Percentiles rank a stretch among this genome's conserved stretches.
phyloP scores from a whole-genome alignment of 2,329 filamentous ascomycete species.

The Colletotrichum plurivorum region DNA sequence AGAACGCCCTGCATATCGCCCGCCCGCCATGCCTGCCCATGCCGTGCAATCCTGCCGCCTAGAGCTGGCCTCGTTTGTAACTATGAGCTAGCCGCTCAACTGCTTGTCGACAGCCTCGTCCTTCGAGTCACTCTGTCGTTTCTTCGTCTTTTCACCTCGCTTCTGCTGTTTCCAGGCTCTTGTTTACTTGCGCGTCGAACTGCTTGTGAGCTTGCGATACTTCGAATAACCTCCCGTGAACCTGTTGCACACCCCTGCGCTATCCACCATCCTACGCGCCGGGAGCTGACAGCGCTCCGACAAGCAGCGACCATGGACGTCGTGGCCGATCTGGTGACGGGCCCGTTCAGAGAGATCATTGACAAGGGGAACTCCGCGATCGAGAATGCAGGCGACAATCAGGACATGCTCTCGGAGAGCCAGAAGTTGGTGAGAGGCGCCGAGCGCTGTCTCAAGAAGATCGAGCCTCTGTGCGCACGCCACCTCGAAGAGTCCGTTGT shows the following conservation, averaged over 20 bases:
- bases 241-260: background rate
- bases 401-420: constrained; percentile 65
- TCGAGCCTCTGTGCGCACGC: constrained; percentile 66
- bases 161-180: background rate
- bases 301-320: constrained; percentile 53
- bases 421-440: constrained; percentile 63
- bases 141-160: background rate
- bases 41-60: constrained; percentile 20
- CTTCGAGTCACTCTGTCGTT: background rate
- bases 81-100: constrained; percentile 21
- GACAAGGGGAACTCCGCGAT: constrained; percentile 64
- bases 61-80: constrained; percentile 24
- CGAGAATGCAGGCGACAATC: constrained; percentile 61
- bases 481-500: constrained; percentile 63
- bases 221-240: background rate
- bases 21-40: constrained; percentile 21
- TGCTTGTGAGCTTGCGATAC: background rate
- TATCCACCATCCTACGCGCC: background rate
- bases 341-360: constrained; percentile 67
- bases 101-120: constrained; percentile 9
- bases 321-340: constrained; percentile 60
- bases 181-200: background rate
- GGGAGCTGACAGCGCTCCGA: background rate
- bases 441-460: constrained; percentile 62
- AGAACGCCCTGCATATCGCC: constrained; percentile 33